Evolutionary conservation across 129 eudicot genomes (phyloP).

Genomic region (Flaveria brownii): DNA sequence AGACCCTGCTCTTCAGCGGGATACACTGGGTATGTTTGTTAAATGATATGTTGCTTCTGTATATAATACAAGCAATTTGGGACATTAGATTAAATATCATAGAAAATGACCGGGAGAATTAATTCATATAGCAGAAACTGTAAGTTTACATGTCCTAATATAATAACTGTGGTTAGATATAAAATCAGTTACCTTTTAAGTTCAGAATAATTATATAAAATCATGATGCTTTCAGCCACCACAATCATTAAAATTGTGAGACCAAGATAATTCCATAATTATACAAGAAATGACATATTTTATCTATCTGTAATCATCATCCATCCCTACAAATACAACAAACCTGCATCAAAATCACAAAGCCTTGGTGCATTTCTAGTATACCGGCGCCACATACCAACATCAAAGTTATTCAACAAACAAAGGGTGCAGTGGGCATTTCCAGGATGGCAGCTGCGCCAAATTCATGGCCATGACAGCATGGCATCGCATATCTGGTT

Average conservation of each 20-base stretch:
- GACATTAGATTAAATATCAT: too few species aligned
- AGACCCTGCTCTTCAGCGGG: too few species aligned
- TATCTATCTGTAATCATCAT: neutral
- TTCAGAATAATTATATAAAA: neutral
- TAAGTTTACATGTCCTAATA: too few species aligned
- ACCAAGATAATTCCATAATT: neutral
- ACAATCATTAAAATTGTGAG: neutral
- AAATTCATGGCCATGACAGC: neutral
- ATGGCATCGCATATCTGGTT: constrained; percentile 33
- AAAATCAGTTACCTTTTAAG: neutral
- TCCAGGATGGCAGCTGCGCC: neutral
- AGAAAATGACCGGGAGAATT: too few species aligned
- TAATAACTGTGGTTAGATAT: neutral
- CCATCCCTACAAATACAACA: neutral
- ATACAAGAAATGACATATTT: neutral
- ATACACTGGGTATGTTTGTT: too few species aligned
- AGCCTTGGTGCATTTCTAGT: neutral
- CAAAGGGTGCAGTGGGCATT: neutral
- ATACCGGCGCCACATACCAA: neutral
- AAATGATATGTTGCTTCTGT: too few species aligned
- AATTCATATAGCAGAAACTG: too few species aligned
- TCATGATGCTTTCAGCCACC: neutral
- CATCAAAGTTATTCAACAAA: neutral
- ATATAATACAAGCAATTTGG: too few species aligned
- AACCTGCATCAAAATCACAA: neutral